Evolutionary conservation across 768 basidiomycete species (phyloP).

Genomic region (Fibroporia radiculosa): DNA sequence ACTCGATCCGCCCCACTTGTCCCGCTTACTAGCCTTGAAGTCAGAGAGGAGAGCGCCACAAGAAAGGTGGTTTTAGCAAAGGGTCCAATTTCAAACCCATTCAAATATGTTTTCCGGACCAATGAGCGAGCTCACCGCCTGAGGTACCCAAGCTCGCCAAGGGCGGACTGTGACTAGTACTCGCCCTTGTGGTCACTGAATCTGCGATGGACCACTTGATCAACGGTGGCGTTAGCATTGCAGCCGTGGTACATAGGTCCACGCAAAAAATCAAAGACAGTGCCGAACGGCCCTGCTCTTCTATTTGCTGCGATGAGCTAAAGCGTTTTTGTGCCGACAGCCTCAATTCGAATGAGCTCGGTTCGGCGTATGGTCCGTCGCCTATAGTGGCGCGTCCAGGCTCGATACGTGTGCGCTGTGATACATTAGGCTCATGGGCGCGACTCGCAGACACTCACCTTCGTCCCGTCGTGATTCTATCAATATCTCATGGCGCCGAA

Average conservation of each 20-base stretch:
- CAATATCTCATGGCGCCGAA: no score
- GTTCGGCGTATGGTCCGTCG: background rate
- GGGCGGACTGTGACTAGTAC: no score
- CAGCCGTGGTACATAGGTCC: conserved; percentile 51
- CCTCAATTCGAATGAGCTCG: conserved; percentile 1
- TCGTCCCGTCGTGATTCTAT: background rate
- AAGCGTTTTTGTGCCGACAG: conserved; percentile 5
- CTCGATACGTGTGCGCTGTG: background rate
- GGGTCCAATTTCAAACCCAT: no score
- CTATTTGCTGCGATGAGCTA: no score
- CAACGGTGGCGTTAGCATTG: conserved; percentile 61
- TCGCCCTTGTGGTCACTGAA: conserved; percentile 46
- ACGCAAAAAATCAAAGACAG: conserved; percentile 63
- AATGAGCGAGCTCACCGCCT: no score
- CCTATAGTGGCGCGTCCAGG: background rate
- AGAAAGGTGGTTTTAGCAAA: no score
- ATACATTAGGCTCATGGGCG: background rate
- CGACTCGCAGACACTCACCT: background rate
- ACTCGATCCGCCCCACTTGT: conserved; percentile 64
- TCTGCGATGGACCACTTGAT: conserved; percentile 70
- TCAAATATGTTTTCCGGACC: no score
- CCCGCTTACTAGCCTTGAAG: no score
- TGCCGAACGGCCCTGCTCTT: no score
- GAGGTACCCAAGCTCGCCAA: no score
- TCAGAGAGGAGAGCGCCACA: no score